Conservation (phyloP, 2,329 filamentous ascomycete genomes). For the Pseudovirgaria hyperparasitica region DNA sequence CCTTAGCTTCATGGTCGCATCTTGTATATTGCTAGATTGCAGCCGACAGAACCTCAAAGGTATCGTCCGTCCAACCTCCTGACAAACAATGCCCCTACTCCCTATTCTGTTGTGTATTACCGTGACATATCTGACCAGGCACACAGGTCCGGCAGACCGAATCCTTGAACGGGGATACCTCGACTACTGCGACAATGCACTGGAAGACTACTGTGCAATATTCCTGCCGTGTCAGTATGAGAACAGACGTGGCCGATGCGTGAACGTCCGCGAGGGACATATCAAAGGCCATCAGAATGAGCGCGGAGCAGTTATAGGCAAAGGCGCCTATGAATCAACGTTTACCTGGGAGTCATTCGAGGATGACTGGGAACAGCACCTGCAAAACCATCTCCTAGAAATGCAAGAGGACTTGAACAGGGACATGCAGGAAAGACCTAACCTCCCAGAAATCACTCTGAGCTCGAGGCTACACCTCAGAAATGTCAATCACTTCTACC, state of each 20-base stretch:
- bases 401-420: constrained; percentile 10
- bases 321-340: constrained; percentile 27
- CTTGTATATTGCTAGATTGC: constrained; percentile 37
- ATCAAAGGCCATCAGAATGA: constrained; percentile 33
- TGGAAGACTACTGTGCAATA: constrained; percentile 32
- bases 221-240: constrained; percentile 34
- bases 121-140: too few species aligned
- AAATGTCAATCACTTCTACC: constrained; percentile 21
- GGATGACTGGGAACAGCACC: constrained; percentile 5
- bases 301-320: constrained; percentile 29
- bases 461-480: constrained; percentile 14
- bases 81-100: too few species aligned
- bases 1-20: constrained; percentile 36
- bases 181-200: constrained; percentile 29
- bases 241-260: constrained; percentile 17
- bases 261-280: constrained; percentile 26
- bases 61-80: too few species aligned
- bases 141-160: constrained; percentile 17
- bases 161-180: constrained; percentile 29
- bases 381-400: constrained; percentile 15
- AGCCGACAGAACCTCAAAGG: constrained; percentile 22
- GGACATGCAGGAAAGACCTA: constrained; percentile 3
- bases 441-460: constrained; percentile 8
- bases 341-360: constrained; percentile 16
- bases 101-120: too few species aligned